Evolutionary conservation across 192 early-diverging fungal species (phyloP), one percentile per base, ranked within the genome.

Genomic region (Podila minutissima): DNA sequence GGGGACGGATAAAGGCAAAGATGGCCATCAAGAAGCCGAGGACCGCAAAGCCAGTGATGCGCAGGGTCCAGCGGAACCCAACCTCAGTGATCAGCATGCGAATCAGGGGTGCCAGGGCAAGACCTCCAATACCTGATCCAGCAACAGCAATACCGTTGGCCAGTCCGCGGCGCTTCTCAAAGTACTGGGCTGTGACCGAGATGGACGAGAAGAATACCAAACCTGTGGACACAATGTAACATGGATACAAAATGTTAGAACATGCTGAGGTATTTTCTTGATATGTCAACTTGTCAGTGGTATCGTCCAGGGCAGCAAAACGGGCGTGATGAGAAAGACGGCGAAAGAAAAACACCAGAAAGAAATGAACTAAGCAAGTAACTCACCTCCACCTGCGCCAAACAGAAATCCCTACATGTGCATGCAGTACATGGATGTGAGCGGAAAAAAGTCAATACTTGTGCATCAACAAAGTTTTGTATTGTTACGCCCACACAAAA

Each of bases 51-150:
- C 86, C 86, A 4, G 71, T 72, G 26, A 84, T 82, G 8, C 87
- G 64, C 17, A 82, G 67, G 9, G 71, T 67, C 72, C 82, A 82
- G 31, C 70, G 76, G 48, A 82, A 74, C 0, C 87, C 87, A 15
- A 83, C 53, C 31, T 74, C 28, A 4, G 48, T 31, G 37, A 88
- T 75, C 57, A 88, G 53, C 24, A 51, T 37, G 55, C 79, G 69
- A 11, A 74, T 82, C 74, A 85, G 53, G 0, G 92, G 92, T 6
- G 90, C 85, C 49, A 93, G 58, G 5, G 87, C 77, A 19, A 93
- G 68, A 28, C 91, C 91, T 41, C 92, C 92, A 55, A 93, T 82
- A 29, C 92, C 92, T 2, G 91, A 89, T 2, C 92, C 92, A n/a
- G 89, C 83, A 0, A 93, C 89, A 3, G 91, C 88, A 59, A 92